phyloP scores from a whole-genome alignment of 1,139 yeast species.

The Yamadazyma taylorii region DNA sequence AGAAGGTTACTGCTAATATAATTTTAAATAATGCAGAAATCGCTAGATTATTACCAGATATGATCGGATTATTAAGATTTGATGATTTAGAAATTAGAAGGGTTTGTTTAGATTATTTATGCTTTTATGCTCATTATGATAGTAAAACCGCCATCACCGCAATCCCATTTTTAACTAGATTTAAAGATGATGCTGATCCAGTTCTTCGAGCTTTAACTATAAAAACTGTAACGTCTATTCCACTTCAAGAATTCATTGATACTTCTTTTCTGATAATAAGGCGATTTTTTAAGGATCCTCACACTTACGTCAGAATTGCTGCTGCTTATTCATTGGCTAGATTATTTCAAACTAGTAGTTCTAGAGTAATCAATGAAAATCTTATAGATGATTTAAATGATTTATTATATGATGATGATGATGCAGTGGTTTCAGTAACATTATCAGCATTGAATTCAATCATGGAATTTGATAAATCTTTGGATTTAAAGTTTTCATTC shows the following conservation, averaged over 20 bases:
- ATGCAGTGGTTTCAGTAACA: slow-evolving; percentile 70
- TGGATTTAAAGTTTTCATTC: slow-evolving; percentile 49
- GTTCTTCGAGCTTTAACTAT: slow-evolving; percentile 53
- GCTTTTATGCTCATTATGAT: slow-evolving; percentile 56
- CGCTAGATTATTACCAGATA: slow-evolving; percentile 64
- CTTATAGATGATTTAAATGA: slow-evolving; percentile 58
- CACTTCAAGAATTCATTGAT: slow-evolving; percentile 51
- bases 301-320: slow-evolving; percentile 63
- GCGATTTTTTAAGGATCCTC: slow-evolving; percentile 48
- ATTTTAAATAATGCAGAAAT: slow-evolving; percentile 82
- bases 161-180: slow-evolving; percentile 55
- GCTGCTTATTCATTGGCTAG: slow-evolving; percentile 74
- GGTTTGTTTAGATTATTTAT: slow-evolving; percentile 61
- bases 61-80: slow-evolving; percentile 57
- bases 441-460: slow-evolving; percentile 67
- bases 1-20: slow-evolving; percentile 79
- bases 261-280: slow-evolving; percentile 24
- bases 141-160: slow-evolving; percentile 58
- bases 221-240: slow-evolving; percentile 62
- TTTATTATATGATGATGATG: slow-evolving; percentile 56
- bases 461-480: slow-evolving; percentile 53
- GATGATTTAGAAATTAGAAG: slow-evolving; percentile 75
- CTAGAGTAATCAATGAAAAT: slow-evolving; percentile 42
- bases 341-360: slow-evolving; percentile 58
- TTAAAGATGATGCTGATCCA: slow-evolving; percentile 40